phyloP scores from a whole-genome alignment of 1,139 yeast genomes.

The Saccharomycopsis crataegensis region DNA sequence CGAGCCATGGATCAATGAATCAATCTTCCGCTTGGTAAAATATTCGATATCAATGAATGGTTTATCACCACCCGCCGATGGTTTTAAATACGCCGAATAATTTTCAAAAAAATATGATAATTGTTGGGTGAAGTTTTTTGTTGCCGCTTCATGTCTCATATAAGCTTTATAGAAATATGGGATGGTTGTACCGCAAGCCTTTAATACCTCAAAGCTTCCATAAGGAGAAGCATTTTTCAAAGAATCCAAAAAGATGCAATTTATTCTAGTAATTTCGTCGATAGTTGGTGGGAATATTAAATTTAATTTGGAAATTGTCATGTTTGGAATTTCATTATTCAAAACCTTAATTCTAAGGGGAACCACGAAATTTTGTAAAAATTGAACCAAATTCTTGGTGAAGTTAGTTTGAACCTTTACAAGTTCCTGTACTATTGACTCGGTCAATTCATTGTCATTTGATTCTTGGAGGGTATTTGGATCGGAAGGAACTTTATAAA shows the following conservation, averaged over 20 bases:
- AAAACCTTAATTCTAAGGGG: conserved; percentile 70
- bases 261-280: conserved; percentile 85
- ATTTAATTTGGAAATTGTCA: conserved; percentile 59
- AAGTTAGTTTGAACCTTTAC: conserved; percentile 64
- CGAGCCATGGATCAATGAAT: conserved; percentile 62
- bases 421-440: conserved; percentile 58
- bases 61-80: not conserved
- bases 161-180: conserved; percentile 91
- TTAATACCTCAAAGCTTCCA: conserved; percentile 69
- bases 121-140: conserved; percentile 44
- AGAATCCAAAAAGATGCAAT: conserved; percentile 75
- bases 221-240: conserved; percentile 55
- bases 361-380: conserved; percentile 70
- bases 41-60: conserved; percentile 22
- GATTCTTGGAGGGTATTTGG: conserved; percentile 26
- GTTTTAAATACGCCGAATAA: conserved; percentile 22
- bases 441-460: conserved; percentile 29
- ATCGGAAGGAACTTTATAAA: conserved; percentile 47
- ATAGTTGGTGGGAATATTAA: conserved; percentile 88
- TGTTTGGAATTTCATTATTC: conserved; percentile 41
- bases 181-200: conserved; percentile 70
- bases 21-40: conserved; percentile 55
- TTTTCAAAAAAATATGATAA: conserved; percentile 29
- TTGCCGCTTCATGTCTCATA: conserved; percentile 89
- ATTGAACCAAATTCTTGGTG: conserved; percentile 62